Evolutionary conservation across 352 stramenopile species (phyloP), one percentile per base, ranked within the genome.

Genomic region (Pythium scleroteichum): DNA sequence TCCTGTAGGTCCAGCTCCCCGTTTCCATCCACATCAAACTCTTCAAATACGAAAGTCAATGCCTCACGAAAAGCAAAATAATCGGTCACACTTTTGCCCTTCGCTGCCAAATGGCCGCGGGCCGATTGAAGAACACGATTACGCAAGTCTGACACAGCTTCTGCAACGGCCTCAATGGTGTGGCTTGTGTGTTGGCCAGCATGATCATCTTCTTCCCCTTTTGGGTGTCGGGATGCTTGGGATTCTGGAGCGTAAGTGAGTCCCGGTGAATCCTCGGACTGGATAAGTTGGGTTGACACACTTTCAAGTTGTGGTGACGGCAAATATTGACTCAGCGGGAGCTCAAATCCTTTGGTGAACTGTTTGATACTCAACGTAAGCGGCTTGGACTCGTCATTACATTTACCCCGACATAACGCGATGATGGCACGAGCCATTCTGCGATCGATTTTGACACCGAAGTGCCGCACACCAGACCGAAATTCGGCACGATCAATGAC

Each of bases 341-440:
- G 58, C 38, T 85, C 76, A 29, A 91, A 91, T 2, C 82, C 79
- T n/a, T 40, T 53, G 4, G 76, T 27, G 27, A 91, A 91, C 19
- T 89, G 79, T 2, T 68, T 59, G 4, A 77, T 60, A 9, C 59
- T 79, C 23, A 91, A 32, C 3, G 69, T 59, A 9, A 91, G 67
- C 4, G 82, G 82, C 23, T 61, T 72, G 2, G 78, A 50, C 12
- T 73, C 55, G 1, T 38, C 62, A 0, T 62, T 69, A 27, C 66
- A 79, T 32, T 87, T 88, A 8, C 72, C 73, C 14, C 79, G 78
- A 17, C 81, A 55, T 29, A 89, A 69, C 1, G 74, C 65, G 22
- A 89, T 77, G n/a, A 91, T 88, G 69, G 76, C 78, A 32, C 84
- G 76, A 7, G 82, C 87, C 59, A 92, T 71, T 24, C 77, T 77